Base-by-base conservation (phyloP, 2,329 filamentous ascomycete genomes). In the Teratosphaeria gauchensis region DNA sequence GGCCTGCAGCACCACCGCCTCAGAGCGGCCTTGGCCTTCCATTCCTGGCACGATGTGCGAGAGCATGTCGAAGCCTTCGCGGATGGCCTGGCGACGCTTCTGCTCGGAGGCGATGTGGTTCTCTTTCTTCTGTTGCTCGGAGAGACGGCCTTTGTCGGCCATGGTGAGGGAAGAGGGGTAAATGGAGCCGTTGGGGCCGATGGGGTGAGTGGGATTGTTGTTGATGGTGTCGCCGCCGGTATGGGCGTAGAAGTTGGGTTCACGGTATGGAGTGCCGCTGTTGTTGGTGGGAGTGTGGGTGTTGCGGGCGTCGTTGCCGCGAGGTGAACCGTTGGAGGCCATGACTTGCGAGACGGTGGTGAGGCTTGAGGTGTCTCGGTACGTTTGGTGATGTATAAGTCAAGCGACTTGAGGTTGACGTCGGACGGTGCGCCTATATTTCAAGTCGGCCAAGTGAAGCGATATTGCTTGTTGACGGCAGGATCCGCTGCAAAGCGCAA, bases 51-150 rank as follows among this genome's bases (percentile, higher is more conserved):
- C 89, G 33, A 95, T 80, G 56, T 86, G 83, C 16, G 89, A 89
- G 30, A 96, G 81, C 35, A 85, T 82, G 72, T 95, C 90, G 71
- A 95, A 95, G 58, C 88, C 89, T 59, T 89, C 85, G 53, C 91
- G 82, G 64, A 96, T 95, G 14, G 87, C 88, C 59, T 85, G 82
- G 52, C 85, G 83, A 38, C 85, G 83, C 73, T 87, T 84, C 68
- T 83, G 80, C 71, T 84, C 82, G 4, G 84, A 87, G 28, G 83
- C 82, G 65, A 88, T 88, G 73, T 89, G 86, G 69, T 89, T 89
- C 67, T 82, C 82, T 71, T 88, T 88, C 78, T 88, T 89, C 69
- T 89, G 84, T 61, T 83, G 78, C 65, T 88, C 85, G 53, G 84
- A 85, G 61, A 89, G 76, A 62, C 85, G 81, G 42, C 85, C 82